Conservation (phyloP, 371 early-diverging fungal species). For the Syncephalastrum monosporum region DNA sequence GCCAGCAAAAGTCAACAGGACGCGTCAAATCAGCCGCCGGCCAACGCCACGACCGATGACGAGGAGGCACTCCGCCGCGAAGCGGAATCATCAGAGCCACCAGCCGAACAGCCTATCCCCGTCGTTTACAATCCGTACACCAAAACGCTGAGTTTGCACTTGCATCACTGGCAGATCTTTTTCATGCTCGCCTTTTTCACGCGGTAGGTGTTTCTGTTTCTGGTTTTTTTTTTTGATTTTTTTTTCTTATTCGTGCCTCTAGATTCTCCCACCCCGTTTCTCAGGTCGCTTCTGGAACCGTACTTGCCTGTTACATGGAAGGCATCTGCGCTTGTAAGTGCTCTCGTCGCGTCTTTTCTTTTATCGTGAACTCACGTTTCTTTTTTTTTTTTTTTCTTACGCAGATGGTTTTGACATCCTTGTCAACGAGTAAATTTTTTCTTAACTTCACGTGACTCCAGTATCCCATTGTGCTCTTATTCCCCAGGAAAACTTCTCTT, state of each 20-base stretch:
- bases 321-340: constrained; percentile 61
- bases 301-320: constrained; percentile 77
- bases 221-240: not conserved
- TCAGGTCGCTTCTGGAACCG: constrained; percentile 72
- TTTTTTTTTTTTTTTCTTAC: not conserved
- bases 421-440: constrained; percentile 26
- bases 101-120: not conserved
- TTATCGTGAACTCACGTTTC: not conserved
- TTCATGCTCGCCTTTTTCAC: constrained; percentile 84
- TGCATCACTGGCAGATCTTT: constrained; percentile 90
- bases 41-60: constrained; percentile 5
- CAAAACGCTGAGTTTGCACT: constrained; percentile 49
- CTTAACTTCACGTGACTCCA: not conserved
- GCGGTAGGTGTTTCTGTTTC: constrained; percentile 17
- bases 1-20: constrained; percentile 8
- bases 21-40: not conserved
- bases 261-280: constrained; percentile 74
- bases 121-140: constrained; percentile 18
- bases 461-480: no score
- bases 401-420: constrained; percentile 42
- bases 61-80: constrained; percentile 1
- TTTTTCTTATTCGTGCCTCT: not conserved
- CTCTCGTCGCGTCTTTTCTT: not conserved
- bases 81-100: not conserved
- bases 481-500: no score